phyloP scores from a whole-genome alignment of 768 basidiomycete genomes.

The Kwoniella sp. region DNA sequence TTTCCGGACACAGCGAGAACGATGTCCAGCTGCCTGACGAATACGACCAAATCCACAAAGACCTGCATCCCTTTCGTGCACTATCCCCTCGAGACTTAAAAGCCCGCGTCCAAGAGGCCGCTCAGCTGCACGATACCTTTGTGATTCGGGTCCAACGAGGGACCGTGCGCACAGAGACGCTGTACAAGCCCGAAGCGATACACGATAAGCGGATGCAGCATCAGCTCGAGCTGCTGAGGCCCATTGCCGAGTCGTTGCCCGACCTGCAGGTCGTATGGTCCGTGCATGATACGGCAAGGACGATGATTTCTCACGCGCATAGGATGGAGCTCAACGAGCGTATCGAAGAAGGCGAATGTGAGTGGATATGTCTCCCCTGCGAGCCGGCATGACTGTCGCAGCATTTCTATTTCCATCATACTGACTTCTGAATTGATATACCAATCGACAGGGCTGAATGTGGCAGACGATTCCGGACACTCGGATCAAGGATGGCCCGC shows the following conservation, averaged over 20 bases:
- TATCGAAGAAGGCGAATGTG: constrained; percentile 33
- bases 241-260: constrained; percentile 23
- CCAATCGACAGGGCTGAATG: constrained; percentile 18
- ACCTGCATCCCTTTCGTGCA: constrained; percentile 27
- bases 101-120: constrained; percentile 14
- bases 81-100: constrained; percentile 25
- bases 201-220: constrained; percentile 23
- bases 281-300: constrained; percentile 29
- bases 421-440: too few relatives aligned
- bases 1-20: constrained; percentile 17
- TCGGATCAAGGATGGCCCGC: constrained; percentile 26
- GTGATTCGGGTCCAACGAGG: constrained; percentile 27
- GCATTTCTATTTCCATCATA: too few relatives aligned
- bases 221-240: constrained; percentile 29
- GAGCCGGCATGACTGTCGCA: too few relatives aligned
- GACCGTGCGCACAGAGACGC: constrained; percentile 11
- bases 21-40: constrained; percentile 36
- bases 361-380: constrained; percentile 8
- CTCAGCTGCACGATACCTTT: constrained; percentile 23
- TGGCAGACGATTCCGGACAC: constrained; percentile 22
- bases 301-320: constrained; percentile 27
- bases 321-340: constrained; percentile 23
- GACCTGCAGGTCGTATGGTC: constrained; percentile 27
- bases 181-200: constrained; percentile 14
- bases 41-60: constrained; percentile 37